A percentile compares a stretch with the other conserved stretches of the same genome.
phyloP scores from a whole-genome alignment of 768 basidiomycete genomes.

The Gloeostereum incarnatum region DNA sequence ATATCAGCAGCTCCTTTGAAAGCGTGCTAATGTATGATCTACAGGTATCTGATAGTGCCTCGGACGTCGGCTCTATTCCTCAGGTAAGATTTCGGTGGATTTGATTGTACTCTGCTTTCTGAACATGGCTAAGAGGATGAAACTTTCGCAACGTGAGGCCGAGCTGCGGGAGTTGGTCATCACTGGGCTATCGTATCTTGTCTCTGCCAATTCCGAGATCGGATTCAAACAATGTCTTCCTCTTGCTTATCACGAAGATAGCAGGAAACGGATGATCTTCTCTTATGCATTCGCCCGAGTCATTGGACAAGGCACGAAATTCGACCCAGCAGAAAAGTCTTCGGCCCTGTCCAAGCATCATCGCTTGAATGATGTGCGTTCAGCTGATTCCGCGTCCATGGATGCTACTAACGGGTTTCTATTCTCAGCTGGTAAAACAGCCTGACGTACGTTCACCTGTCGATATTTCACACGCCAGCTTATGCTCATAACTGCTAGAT shows the following conservation, averaged over 20 bases:
- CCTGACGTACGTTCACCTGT: slow-evolving; percentile 44
- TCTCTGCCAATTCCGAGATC: slow-evolving; percentile 77
- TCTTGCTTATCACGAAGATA: slow-evolving; percentile 67
- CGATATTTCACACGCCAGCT: neutral
- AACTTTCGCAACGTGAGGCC: slow-evolving; percentile 38
- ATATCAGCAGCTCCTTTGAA: neutral
- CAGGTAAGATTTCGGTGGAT: slow-evolving; percentile 21
- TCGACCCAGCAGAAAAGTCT: slow-evolving; percentile 45
- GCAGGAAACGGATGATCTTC: slow-evolving; percentile 67
- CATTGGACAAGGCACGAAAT: slow-evolving; percentile 71
- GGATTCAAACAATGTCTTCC: slow-evolving; percentile 84
- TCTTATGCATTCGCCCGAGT: slow-evolving; percentile 79
- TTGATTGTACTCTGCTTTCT: slow-evolving; percentile 5
- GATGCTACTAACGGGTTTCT: slow-evolving; percentile 6
- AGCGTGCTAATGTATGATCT: slow-evolving; percentile 5
- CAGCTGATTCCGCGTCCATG: too few species aligned
- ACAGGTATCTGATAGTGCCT: slow-evolving; percentile 38
- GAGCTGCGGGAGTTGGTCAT: slow-evolving; percentile 73
- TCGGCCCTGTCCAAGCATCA: neutral
- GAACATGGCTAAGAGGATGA: slow-evolving; percentile 31
- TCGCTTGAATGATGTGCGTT: neutral
- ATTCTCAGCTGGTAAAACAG: slow-evolving; percentile 55
- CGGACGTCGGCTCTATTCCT: slow-evolving; percentile 37
- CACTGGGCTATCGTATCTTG: slow-evolving; percentile 70
- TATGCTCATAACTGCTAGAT: neutral